A percentile compares a stretch with the other conserved stretches of the same genome.
These are phyloP conservation scores for Zygoascus hellenicus DNA, from an alignment of 1,139 yeast species.

Conservation along the genomic window DNA sequence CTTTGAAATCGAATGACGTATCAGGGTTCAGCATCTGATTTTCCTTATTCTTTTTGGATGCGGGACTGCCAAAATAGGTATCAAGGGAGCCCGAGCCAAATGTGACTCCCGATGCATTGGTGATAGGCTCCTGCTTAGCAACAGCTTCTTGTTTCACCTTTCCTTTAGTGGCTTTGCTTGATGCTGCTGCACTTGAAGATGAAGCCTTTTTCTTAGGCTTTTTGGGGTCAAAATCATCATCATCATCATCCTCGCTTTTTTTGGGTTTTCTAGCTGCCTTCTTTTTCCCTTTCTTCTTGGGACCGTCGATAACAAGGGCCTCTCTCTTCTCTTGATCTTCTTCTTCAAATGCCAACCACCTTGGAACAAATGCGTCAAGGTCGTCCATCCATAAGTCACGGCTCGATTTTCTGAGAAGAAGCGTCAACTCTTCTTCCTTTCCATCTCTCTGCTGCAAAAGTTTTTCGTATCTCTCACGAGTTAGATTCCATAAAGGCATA, in stretches of 20 bases:
- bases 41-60: constrained; percentile 7
- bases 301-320: constrained; percentile 19
- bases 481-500: constrained; percentile 93
- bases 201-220: constrained; percentile 17
- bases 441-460: constrained; percentile 65
- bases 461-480: constrained; percentile 80
- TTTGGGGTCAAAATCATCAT: constrained; percentile 19
- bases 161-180: constrained; percentile 11
- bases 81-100: constrained; percentile 10
- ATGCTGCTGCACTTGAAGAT: constrained; percentile 11
- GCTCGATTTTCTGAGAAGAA: constrained; percentile 62
- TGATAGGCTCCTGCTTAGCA: constrained; percentile 7
- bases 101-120: neutral
- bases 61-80: constrained; percentile 12
- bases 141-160: neutral
- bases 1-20: constrained; percentile 20
- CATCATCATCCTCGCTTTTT: constrained; percentile 16
- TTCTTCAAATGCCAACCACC: constrained; percentile 60
- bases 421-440: constrained; percentile 67
- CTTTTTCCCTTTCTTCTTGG: constrained; percentile 23
- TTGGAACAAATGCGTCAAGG: constrained; percentile 61
- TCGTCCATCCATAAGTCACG: constrained; percentile 87
- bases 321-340: constrained; percentile 45
- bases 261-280: constrained; percentile 14
- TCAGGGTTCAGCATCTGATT: constrained; percentile 8